Evolutionary conservation across 306 rosid genomes (phyloP).

Genomic region (Trichosanthes truncata): DNA sequence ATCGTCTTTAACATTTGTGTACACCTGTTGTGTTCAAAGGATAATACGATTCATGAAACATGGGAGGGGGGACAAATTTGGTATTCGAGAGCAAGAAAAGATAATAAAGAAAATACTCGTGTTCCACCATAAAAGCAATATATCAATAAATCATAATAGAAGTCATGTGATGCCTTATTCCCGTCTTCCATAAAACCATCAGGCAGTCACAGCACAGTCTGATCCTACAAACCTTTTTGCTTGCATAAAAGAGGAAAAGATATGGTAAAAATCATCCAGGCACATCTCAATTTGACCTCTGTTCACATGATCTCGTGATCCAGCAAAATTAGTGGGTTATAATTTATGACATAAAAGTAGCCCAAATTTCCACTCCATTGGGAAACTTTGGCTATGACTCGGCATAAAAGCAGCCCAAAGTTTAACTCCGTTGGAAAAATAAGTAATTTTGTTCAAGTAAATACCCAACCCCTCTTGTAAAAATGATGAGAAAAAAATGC

Average conservation of each 20-base stretch:
- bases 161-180: background rate
- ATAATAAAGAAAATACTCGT: background rate
- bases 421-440: background rate
- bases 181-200: background rate
- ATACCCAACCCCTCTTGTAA: background rate
- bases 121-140: background rate
- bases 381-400: background rate
- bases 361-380: background rate
- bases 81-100: background rate
- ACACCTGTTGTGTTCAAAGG: conserved; percentile 14
- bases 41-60: background rate
- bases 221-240: background rate
- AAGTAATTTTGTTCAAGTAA: background rate
- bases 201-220: background rate
- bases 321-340: background rate
- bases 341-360: background rate
- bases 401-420: background rate
- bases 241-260: background rate
- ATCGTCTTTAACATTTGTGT: conserved; percentile 19
- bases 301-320: background rate
- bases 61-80: no score
- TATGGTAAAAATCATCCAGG: background rate
- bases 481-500: background rate
- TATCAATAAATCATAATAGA: background rate
- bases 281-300: background rate